Evolutionary conservation across 441 rosid species (phyloP).

Genomic region (Erodium chrysanthum): DNA sequence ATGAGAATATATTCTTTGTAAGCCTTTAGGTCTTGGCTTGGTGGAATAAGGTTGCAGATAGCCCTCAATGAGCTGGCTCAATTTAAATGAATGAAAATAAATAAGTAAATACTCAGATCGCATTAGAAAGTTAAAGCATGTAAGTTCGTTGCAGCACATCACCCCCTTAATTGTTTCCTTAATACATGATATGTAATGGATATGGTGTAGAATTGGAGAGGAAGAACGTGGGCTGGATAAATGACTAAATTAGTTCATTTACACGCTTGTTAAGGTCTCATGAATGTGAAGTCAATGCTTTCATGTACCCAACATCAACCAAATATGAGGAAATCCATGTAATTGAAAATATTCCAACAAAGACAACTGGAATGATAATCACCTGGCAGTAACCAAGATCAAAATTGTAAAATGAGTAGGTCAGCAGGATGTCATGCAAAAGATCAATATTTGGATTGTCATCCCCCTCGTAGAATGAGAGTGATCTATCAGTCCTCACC

Average conservation of each 20-base stretch:
- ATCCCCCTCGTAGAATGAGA: slow-evolving; percentile 79
- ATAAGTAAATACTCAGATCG: neutral
- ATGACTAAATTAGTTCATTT: too few species aligned
- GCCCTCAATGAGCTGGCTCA: neutral
- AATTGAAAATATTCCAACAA: slow-evolving; percentile 8
- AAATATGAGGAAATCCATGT: neutral
- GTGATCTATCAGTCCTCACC: slow-evolving; percentile 94
- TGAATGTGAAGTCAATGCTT: neutral
- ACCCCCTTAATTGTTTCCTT: too few species aligned
- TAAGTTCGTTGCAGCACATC: too few species aligned
- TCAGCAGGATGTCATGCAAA: slow-evolving; percentile 73
- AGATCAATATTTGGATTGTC: slow-evolving; percentile 71
- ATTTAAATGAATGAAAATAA: neutral
- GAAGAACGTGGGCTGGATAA: too few species aligned
- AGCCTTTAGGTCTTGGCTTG: neutral
- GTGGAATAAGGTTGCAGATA: neutral
- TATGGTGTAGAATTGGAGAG: too few species aligned
- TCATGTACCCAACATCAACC: slow-evolving; percentile 2
- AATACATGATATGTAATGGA: too few species aligned
- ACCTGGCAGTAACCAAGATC: slow-evolving; percentile 99
- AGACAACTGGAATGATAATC: slow-evolving; percentile 11
- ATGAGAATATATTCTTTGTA: neutral
- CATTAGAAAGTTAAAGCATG: neutral
- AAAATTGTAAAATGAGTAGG: slow-evolving; percentile 90
- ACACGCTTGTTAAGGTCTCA: too few species aligned